Base-by-base conservation (phyloP, 805 yeast species). In the Hanseniaspora hatyaiensis region DNA sequence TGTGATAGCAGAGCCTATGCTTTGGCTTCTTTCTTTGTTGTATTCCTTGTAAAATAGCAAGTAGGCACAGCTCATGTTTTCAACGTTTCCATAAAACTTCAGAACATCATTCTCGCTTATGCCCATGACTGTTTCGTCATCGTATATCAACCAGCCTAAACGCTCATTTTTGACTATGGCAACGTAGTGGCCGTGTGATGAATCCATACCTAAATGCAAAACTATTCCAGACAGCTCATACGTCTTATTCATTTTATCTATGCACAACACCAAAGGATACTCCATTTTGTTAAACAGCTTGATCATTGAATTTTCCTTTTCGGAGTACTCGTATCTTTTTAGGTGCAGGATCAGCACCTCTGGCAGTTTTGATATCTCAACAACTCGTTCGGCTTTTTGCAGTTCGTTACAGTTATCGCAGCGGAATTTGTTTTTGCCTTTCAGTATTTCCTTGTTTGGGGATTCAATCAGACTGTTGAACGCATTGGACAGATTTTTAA, bases 121-220 rank as follows among this genome's bases (percentile, higher is more conserved):
- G 13, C 81, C 67, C 60, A 89, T 96, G 1, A 89, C 96, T 4
- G 92, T 79, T 62, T 92, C 97, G 61, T 92, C 98, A 61, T 92
- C 98, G 65, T 84, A 92, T 50, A 92, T 65, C 26, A 92, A 65
- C 98, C 98, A 92, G 0, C 95, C 88, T 34, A 76, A 74, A 19
- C 73, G 70, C 47, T 74, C 78, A 4, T 87, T 80, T 59, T 86
- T 86, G 51, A 92, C 81, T 4, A 92, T 67, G 0, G 95, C 74
- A 8, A 92, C 89, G 61, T 92, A 92, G 61, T 92, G 98, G 0
- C 98, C 98, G 64, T 88, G 96, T 67, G 86, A 87, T 1, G 97
- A 96, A 0, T 97, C 96, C 3, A 96, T 94, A 5, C 98, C 98
- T 54, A 92, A 78, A 59, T 92, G 98, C 9, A 92, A 87, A 11